Base-by-base conservation (phyloP, 257 asterid genomes). In the Petunia axillaris region DNA sequence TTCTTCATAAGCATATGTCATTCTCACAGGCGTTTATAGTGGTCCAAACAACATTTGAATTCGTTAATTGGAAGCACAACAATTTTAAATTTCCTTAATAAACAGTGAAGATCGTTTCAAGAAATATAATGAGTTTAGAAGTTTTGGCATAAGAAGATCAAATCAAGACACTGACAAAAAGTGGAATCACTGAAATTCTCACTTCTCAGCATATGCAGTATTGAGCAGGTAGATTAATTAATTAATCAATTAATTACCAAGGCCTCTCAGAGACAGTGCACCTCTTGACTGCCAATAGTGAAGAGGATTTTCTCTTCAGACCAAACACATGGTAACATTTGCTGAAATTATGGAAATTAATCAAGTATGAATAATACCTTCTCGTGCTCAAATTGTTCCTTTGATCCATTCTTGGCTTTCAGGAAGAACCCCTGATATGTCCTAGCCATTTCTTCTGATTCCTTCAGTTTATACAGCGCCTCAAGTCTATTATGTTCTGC, bases 401-500 rank as follows among this genome's bases (percentile, higher is more conserved):
- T 82, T 5, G 86, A 74, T 75, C 77, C 80, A 8, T 44, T 57
- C 25, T 78, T 76, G 58, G 83, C 83, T 66, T 80, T 89, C 25
- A 77, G 75, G 63, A 81, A 86, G 70, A 78, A 79, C 79, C 82
- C 82, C 14, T 81, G 83, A 53, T 83, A 81, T 46, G 81, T 88
- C 87, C 64, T 78, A 50, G 83, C 81, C 41, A 81, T 83, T 79
- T 86, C 92, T 87, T 90, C 94, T 62, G 89, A 80, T 86, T 81
- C 83, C 81, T 62, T 85, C 78, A 90, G 71, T 87, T 77, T 89
- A 79, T 83, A 73, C 84, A 89, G 78, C 44, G 84, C 86, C 75
- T 87, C 86, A 38, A 78, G 76, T 86, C 88, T 86, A 81, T 87
- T 84, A 66, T 87, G 79, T 76, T 91, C 93, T 58, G 91, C 88